Conservation (phyloP, 2,329 filamentous ascomycete genomes). For the Cordyceps cateniannulata region DNA sequence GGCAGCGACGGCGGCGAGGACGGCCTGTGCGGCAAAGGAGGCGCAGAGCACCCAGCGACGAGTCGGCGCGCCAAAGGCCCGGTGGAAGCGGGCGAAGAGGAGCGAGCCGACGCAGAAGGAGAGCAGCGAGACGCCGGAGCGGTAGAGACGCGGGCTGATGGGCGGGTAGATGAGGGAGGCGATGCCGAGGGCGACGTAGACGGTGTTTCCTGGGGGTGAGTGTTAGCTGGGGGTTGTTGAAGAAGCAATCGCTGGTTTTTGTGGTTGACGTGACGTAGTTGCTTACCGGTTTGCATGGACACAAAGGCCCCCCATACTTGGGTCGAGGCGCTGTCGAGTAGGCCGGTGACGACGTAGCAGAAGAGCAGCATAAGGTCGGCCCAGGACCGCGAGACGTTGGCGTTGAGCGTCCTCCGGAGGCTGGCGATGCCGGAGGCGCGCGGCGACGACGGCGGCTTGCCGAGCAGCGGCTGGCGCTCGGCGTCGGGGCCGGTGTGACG, state of each 20-base stretch:
- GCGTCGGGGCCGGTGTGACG: conserved; percentile 13
- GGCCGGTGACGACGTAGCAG: conserved; percentile 71
- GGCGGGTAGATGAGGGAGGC: conserved; percentile 40
- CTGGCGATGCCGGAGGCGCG: conserved; percentile 15
- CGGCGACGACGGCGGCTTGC: conserved; percentile 13
- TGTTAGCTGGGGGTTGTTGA: neutral
- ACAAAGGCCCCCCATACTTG: conserved; percentile 76
- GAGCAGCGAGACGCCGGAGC: conserved; percentile 62
- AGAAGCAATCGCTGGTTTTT: neutral
- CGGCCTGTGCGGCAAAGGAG: conserved; percentile 49
- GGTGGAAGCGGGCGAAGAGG: conserved; percentile 64
- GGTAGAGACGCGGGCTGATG: conserved; percentile 31
- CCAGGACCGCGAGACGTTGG: conserved; percentile 52
- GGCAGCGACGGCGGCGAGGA: conserved; percentile 46
- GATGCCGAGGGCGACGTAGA: conserved; percentile 72
- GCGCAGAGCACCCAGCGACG: conserved; percentile 58
- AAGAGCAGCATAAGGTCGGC: conserved; percentile 63
- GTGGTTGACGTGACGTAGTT: neutral
- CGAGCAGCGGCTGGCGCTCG: conserved; percentile 31
- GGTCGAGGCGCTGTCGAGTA: conserved; percentile 70
- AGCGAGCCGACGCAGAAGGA: conserved; percentile 69
- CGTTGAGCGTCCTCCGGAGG: conserved; percentile 29
- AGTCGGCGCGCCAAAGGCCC: conserved; percentile 47
- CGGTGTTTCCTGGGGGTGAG: conserved; percentile 55
- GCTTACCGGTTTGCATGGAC: conserved; percentile 71